Conservation (phyloP, 1,284 basidiomycete species). For the Cryptococcus maquisensis region DNA sequence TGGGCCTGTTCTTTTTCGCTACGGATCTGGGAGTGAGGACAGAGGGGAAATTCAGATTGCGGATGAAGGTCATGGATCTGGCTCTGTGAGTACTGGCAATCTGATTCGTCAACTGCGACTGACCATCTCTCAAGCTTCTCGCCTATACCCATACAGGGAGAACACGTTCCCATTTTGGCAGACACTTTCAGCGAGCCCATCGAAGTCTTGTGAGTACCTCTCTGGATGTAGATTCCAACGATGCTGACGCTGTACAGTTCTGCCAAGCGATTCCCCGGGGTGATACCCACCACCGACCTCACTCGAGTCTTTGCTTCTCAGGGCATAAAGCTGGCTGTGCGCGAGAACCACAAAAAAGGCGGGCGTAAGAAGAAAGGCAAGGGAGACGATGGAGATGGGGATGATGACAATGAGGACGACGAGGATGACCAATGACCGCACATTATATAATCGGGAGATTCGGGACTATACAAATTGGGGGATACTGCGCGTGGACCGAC, state of each 20-base stretch:
- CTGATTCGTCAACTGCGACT: slow-evolving; percentile 12
- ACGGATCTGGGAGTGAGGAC: slow-evolving; percentile 82
- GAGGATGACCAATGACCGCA: neutral
- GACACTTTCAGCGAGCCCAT: slow-evolving; percentile 82
- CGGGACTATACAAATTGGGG: no score
- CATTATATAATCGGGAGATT: neutral
- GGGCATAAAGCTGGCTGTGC: slow-evolving; percentile 74
- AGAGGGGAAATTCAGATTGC: slow-evolving; percentile 58
- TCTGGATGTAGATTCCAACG: neutral
- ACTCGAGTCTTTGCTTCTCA: slow-evolving; percentile 88
- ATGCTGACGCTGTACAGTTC: slow-evolving; percentile 49
- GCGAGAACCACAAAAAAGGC: slow-evolving; percentile 23
- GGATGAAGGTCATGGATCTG: slow-evolving; percentile 40
- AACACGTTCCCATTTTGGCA: slow-evolving; percentile 61
- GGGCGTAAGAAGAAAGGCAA: slow-evolving; percentile 6
- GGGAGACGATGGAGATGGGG: slow-evolving; percentile 14
- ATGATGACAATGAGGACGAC: slow-evolving; percentile 10
- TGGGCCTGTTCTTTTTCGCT: slow-evolving; percentile 82
- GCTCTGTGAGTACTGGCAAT: slow-evolving; percentile 22
- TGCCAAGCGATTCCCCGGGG: slow-evolving; percentile 87
- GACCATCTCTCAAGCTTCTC: slow-evolving; percentile 54
- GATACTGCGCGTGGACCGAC: no score
- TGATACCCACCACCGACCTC: slow-evolving; percentile 83
- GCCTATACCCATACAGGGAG: slow-evolving; percentile 61
- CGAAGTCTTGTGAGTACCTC: slow-evolving; percentile 60